A percentile compares a stretch with the other conserved stretches of the same genome.
Evolutionary conservation across 176 grass and related monocot species (phyloP).

Genomic region (Hordeum vulgare): DNA sequence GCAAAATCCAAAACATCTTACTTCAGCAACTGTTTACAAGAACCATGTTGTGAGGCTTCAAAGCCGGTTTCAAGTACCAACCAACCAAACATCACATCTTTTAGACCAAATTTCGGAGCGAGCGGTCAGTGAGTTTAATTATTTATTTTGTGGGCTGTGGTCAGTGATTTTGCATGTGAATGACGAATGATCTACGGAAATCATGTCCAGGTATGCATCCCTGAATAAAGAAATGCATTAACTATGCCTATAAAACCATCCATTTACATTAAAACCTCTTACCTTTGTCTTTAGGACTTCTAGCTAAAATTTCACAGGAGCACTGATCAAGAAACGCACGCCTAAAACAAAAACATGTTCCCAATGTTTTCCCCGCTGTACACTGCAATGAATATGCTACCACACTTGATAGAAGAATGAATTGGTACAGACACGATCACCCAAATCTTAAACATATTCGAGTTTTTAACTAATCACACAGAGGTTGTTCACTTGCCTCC

Average conservation of each 20-base stretch:
- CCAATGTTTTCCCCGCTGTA: background rate
- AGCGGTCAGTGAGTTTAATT: background rate
- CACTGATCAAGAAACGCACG: background rate
- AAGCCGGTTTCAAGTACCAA: background rate
- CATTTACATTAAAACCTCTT: background rate
- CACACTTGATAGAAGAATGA: background rate
- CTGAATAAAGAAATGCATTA: background rate
- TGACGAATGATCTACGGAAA: background rate
- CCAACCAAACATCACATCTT: background rate
- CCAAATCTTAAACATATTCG: background rate
- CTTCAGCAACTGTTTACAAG: background rate
- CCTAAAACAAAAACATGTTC: background rate
- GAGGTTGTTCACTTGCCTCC: background rate
- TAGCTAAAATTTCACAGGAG: background rate
- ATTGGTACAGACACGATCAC: background rate
- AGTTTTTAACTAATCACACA: background rate
- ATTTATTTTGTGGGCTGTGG: background rate
- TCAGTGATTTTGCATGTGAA: background rate
- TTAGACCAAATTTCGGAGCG: background rate
- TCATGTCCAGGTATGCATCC: background rate
- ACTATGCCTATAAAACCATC: background rate
- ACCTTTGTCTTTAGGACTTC: background rate
- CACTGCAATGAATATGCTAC: background rate
- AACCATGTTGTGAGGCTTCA: background rate
- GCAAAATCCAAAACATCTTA: background rate